These are phyloP conservation scores for Cladophialophora bantiana DNA, from an alignment of 2,329 filamentous ascomycete genomes.

Conservation along the genomic window DNA sequence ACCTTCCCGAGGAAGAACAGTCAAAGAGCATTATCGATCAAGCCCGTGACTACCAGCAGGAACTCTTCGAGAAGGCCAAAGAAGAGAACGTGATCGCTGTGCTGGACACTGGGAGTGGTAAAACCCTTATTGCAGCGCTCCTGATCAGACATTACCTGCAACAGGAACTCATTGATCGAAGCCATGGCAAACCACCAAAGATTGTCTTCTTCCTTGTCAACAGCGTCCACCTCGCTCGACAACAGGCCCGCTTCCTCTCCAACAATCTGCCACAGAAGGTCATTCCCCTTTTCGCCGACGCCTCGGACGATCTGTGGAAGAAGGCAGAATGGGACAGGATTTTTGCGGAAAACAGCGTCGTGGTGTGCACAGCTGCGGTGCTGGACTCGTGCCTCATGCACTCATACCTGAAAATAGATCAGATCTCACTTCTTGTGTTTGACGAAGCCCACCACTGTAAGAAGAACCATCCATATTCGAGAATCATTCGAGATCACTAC, in stretches of 20 bases:
- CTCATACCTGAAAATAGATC: conserved; percentile 78
- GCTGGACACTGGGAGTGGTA: conserved; percentile 74
- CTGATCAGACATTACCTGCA: conserved; percentile 79
- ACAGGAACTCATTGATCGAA: conserved; percentile 75
- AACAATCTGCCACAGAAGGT: conserved; percentile 81
- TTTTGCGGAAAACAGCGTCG: conserved; percentile 73
- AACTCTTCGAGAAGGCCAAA: conserved; percentile 89
- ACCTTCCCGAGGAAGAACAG: conserved; percentile 54
- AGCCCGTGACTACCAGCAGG: conserved; percentile 88
- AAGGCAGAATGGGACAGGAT: conserved; percentile 64
- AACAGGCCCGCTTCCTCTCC: conserved; percentile 82
- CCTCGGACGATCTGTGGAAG: conserved; percentile 67
- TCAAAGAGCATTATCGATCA: conserved; percentile 72
- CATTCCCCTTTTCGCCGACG: conserved; percentile 75
- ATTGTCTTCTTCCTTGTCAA: conserved; percentile 80
- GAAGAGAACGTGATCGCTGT: conserved; percentile 88
- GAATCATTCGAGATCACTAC: conserved; percentile 89
- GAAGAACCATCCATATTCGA: conserved; percentile 87
- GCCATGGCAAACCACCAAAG: conserved; percentile 64
- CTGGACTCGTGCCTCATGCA: conserved; percentile 78
- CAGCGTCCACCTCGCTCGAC: conserved; percentile 83
- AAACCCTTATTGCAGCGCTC: conserved; percentile 93
- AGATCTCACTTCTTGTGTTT: conserved; percentile 90
- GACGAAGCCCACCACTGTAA: conserved; percentile 98
- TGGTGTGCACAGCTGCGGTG: conserved; percentile 92